These are phyloP conservation scores for Saccharata proteae DNA, from an alignment of 2,329 filamentous ascomycete genomes.

Conservation along the genomic window DNA sequence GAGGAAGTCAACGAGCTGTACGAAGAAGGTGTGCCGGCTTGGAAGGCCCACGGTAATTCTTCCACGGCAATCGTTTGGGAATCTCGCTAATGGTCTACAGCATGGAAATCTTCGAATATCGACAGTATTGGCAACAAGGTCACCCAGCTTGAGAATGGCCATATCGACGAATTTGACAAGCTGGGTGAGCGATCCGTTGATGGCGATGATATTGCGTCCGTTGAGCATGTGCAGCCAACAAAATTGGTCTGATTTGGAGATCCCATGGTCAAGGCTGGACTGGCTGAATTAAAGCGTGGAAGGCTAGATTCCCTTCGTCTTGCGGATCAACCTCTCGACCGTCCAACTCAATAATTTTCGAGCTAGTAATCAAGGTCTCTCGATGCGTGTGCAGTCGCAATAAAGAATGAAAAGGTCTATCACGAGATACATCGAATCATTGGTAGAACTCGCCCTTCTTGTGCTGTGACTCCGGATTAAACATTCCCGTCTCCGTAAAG, in stretches of 20 bases:
- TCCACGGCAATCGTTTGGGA: no score
- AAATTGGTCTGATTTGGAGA: background rate
- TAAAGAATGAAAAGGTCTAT: background rate
- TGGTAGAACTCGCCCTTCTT: background rate
- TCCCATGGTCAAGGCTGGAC: background rate
- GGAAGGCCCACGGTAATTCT: background rate
- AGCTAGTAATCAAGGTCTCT: no score
- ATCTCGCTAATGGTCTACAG: no score
- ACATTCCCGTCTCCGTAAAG: conserved; percentile 10
- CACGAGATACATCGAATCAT: background rate
- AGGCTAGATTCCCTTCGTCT: conserved; percentile 1
- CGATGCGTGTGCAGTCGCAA: no score
- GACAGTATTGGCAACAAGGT: background rate
- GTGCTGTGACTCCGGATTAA: no score
- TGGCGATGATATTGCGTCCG: no score
- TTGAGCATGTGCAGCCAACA: conserved; percentile 1
- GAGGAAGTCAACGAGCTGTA: conserved; percentile 8
- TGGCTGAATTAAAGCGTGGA: background rate
- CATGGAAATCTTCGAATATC: no score
- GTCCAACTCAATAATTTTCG: no score
- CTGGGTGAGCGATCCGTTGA: no score
- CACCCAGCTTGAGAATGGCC: conserved; percentile 3
- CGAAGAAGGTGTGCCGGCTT: background rate
- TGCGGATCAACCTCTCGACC: conserved; percentile 1
- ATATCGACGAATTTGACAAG: conserved; percentile 1